Evolutionary conservation across 1,139 yeast species (phyloP).

Genomic region (Neolecta irregularis): DNA sequence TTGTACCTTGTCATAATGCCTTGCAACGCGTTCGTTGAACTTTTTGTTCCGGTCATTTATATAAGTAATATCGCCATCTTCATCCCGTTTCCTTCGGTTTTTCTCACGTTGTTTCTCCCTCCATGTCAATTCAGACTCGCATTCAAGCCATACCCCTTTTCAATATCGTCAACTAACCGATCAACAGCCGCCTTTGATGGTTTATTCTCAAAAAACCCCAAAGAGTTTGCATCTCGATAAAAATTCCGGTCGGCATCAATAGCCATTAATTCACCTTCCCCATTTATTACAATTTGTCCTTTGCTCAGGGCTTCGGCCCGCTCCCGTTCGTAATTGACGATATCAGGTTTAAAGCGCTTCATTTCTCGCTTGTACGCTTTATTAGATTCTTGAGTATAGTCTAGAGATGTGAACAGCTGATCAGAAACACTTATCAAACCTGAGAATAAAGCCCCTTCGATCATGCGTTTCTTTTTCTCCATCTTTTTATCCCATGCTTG

Average conservation of each 20-base stretch:
- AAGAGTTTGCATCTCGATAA: conserved; percentile 13
- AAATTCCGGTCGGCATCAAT: conserved; percentile 13
- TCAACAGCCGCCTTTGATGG: conserved; percentile 30
- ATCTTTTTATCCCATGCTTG: conserved; percentile 46
- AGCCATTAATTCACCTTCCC: conserved; percentile 14
- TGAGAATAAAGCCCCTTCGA: conserved; percentile 17
- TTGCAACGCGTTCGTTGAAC: conserved; percentile 55
- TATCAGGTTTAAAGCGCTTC: conserved; percentile 28
- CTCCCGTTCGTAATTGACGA: conserved; percentile 30
- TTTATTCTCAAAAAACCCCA: conserved; percentile 20
- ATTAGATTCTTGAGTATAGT: conserved; percentile 17
- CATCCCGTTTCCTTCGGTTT: conserved; percentile 25
- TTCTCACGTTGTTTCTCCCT: conserved; percentile 24
- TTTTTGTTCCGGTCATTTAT: conserved; percentile 66
- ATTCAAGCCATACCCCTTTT: conserved; percentile 24
- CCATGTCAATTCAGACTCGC: conserved; percentile 9
- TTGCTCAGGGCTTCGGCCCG: conserved; percentile 17
- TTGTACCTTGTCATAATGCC: conserved; percentile 35
- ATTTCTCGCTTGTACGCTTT: conserved; percentile 33
- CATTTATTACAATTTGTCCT: conserved; percentile 9
- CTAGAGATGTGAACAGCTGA: conserved; percentile 5
- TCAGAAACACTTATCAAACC: conserved; percentile 9
- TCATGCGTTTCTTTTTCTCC: conserved; percentile 19
- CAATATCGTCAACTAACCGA: conserved; percentile 28
- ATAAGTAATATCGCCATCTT: conserved; percentile 28